Base-by-base conservation (phyloP, 805 yeast genomes). In the Sungouiella blattae region DNA sequence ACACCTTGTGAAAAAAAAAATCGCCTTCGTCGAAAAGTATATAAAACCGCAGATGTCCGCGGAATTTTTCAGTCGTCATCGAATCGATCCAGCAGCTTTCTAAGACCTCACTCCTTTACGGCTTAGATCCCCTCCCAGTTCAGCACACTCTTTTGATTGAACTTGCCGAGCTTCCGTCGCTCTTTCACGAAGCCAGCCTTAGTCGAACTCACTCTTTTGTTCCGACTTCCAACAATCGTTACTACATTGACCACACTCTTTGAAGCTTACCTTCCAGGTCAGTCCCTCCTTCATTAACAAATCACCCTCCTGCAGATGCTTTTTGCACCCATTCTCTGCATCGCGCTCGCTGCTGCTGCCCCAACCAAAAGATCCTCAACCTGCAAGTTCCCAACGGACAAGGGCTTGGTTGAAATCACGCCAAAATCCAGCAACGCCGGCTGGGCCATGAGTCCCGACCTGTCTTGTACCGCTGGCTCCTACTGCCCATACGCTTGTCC, bases 401-500 rank as follows among this genome's bases (percentile, higher is more conserved):
- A 67, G 17, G 88, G 87, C 6, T 69, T 88, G 50, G 91, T 87
- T 12, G 65, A 80, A 2, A 82, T 87, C 33, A 79, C 87, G 33
- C 64, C 71, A 6, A 56, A 57, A 23, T 73, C 78, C 18, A 47
- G 57, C 12, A 83, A 83, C 50, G 88, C 72, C 32, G 96, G 96
- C 16, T 88, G 95, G 95, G 96, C 95, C 32, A 71, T 84, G 75
- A 75, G 80, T 47, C 78, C 77, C 33, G 93, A 84, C 58, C 83
- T 80, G 50, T 50, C 68, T 24, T 87, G 96, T 60, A 58, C 78
- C 4, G 69, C 82, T 17, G 95, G 93, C n/a, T 62, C 69, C 20
- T 88, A 80, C 75, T 87, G 96, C 60, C 96, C 95, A 20, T 88
- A 83, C 58, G 96, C 96, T 12, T 87, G 96, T 57, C 79, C 87